These are phyloP conservation scores for Hylodesmum podocarpum DNA, from an alignment of 306 rosid genomes.

Conservation along the genomic window DNA sequence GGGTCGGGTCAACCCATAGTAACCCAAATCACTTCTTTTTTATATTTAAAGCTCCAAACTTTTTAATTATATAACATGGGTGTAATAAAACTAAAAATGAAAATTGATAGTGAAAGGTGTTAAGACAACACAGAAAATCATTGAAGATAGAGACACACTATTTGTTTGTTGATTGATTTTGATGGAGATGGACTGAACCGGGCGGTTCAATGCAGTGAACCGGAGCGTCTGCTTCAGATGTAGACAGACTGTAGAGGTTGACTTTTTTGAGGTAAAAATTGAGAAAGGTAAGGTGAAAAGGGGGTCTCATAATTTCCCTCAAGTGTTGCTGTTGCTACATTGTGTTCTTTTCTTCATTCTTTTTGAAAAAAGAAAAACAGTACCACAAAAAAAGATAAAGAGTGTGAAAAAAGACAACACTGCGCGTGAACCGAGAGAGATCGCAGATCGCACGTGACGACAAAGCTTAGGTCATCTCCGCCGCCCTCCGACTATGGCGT, in stretches of 20 bases:
- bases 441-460: slow-evolving; percentile 68
- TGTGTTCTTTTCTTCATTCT: background rate
- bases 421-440: slow-evolving; percentile 61
- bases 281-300: slow-evolving; percentile 18
- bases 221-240: slow-evolving; percentile 24
- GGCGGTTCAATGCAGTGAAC: slow-evolving; percentile 25
- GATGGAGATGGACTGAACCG: slow-evolving; percentile 18
- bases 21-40: too few relatives aligned
- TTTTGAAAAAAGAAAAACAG: background rate
- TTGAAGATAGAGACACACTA: slow-evolving; percentile 41
- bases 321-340: background rate
- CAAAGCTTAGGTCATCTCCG: slow-evolving; percentile 43
- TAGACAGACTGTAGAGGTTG: slow-evolving; percentile 27
- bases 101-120: slow-evolving; percentile 31
- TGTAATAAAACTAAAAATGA: background rate
- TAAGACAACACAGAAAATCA: slow-evolving; percentile 52
- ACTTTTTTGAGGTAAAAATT: slow-evolving; percentile 26
- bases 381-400: background rate
- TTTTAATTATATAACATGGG: background rate
- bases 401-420: slow-evolving; percentile 29
- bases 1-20: too few relatives aligned
- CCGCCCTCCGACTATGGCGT: slow-evolving; percentile 41
- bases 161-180: slow-evolving; percentile 26
- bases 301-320: background rate
- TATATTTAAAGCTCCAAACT: background rate